Conservation (phyloP, 2,329 filamentous ascomycete genomes). For the Hypoxylon sp. region DNA sequence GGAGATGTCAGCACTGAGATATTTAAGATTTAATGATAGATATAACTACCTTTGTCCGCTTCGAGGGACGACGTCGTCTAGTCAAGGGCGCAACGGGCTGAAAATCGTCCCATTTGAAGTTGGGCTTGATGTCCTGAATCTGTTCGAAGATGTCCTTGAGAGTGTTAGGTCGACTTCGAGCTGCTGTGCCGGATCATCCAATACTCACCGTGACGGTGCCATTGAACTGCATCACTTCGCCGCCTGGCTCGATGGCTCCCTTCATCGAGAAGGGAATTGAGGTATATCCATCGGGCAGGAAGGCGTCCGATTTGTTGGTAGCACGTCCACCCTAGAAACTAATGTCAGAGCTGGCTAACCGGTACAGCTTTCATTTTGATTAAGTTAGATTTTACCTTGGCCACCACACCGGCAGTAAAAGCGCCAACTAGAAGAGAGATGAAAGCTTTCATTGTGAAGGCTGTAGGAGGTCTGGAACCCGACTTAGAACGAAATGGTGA, state of each 20-base stretch:
- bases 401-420: neutral
- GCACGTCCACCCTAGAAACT: neutral
- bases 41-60: conserved; percentile 14
- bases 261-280: conserved; percentile 28
- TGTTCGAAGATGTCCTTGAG: conserved; percentile 25
- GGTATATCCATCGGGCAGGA: conserved; percentile 27
- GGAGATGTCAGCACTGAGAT: neutral
- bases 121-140: conserved; percentile 27
- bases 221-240: conserved; percentile 27
- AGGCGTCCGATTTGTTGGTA: neutral
- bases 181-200: too few relatives aligned
- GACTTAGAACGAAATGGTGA: neutral
- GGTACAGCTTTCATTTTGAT: too few relatives aligned
- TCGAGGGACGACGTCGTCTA: neutral
- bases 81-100: neutral
- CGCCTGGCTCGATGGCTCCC: conserved; percentile 28
- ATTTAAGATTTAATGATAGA: neutral
- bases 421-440: conserved; percentile 14
- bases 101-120: conserved; percentile 29
- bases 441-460: conserved; percentile 17
- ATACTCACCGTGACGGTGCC: conserved; percentile 23
- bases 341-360: neutral
- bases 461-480: neutral
- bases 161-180: neutral
- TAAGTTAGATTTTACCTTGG: conserved; percentile 1